These are phyloP conservation scores for Scedosporium apiospermum DNA, from an alignment of 2,329 filamentous ascomycete species.

Conservation along the genomic window DNA sequence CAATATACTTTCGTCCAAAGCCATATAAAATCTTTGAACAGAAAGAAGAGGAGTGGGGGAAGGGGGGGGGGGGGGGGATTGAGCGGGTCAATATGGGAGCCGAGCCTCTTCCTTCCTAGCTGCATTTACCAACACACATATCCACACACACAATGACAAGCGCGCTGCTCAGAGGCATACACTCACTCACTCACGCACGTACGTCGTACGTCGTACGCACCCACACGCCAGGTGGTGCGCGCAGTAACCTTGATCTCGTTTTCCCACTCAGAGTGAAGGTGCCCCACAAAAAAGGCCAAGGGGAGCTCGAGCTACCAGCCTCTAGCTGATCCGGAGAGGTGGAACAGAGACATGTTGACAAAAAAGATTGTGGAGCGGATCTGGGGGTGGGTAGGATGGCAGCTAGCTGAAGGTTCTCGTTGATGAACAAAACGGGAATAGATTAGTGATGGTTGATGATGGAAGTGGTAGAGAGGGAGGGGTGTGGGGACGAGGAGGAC, in stretches of 20 bases:
- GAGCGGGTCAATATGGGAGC: not conserved
- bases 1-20: not conserved
- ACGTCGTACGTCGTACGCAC: not conserved
- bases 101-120: not conserved
- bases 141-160: not conserved
- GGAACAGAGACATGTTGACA: not conserved
- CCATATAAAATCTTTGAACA: not conserved
- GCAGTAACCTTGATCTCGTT: not conserved
- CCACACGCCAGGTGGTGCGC: not conserved
- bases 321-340: not conserved
- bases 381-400: not conserved
- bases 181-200: not conserved
- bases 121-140: not conserved
- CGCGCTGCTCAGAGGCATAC: not conserved
- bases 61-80: not conserved
- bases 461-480: not conserved
- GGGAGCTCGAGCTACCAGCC: not conserved
- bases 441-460: not conserved
- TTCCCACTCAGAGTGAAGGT: not conserved
- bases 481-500: not conserved
- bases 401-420: not conserved
- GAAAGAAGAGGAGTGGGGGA: not conserved
- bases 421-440: not conserved
- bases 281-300: not conserved
- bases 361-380: not conserved